Conservation (phyloP, 176 grass and related monocot genomes). For the Oryza officinalis region DNA sequence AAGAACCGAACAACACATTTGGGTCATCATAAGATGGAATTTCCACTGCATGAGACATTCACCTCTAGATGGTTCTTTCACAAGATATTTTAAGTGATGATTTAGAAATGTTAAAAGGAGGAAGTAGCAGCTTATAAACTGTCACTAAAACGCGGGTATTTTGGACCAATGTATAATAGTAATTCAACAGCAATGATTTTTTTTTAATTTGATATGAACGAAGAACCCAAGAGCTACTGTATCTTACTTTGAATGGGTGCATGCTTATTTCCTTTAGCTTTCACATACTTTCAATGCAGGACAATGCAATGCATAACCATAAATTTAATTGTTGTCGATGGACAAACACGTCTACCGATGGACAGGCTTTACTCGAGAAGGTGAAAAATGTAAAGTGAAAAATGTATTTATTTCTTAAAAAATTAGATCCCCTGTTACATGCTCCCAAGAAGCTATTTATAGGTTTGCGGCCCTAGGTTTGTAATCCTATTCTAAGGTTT, state of each 20-base stretch:
- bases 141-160: not conserved
- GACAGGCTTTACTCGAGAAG: too few relatives aligned
- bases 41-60: not conserved
- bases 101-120: not conserved
- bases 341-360: too few relatives aligned
- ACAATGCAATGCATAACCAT: not conserved
- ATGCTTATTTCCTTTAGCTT: slow-evolving; percentile 1
- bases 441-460: too few relatives aligned
- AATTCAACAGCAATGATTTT: not conserved
- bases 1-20: slow-evolving; percentile 12
- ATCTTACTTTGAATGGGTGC: not conserved
- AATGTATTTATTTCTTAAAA: too few relatives aligned
- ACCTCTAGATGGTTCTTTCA: slow-evolving; percentile 11
- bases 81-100: not conserved
- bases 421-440: too few relatives aligned
- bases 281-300: not conserved
- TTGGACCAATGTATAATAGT: not conserved
- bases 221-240: not conserved
- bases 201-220: not conserved
- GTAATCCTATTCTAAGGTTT: too few relatives aligned
- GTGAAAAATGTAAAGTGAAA: too few relatives aligned
- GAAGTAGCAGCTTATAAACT: not conserved
- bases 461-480: too few relatives aligned
- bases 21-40: not conserved
- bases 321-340: too few relatives aligned